phyloP scores from a whole-genome alignment of 2,329 filamentous ascomycete genomes.

The Berkeleyomyces rouxiae region DNA sequence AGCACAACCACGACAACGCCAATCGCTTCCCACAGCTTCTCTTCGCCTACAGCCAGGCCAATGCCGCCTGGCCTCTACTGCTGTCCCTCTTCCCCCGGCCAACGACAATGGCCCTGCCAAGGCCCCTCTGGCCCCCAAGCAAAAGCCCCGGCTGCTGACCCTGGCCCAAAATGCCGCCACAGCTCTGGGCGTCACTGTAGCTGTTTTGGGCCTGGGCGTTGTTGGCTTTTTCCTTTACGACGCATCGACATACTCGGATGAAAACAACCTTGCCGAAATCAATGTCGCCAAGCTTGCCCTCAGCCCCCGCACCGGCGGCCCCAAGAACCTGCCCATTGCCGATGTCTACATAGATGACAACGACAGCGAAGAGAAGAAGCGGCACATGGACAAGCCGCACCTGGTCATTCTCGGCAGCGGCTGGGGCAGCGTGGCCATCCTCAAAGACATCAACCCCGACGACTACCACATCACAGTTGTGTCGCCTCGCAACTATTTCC shows the following conservation, averaged over 20 bases:
- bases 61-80: slow-evolving; percentile 4
- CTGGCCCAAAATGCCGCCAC: slow-evolving; percentile 55
- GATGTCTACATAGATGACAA: slow-evolving; percentile 81
- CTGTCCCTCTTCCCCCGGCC: not conserved
- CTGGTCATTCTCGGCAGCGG: slow-evolving; percentile 86
- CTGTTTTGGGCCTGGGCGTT: slow-evolving; percentile 51
- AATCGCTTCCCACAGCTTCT: not conserved
- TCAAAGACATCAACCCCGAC: slow-evolving; percentile 78
- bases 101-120: not conserved
- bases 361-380: slow-evolving; percentile 52
- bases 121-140: slow-evolving; percentile 16
- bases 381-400: slow-evolving; percentile 73
- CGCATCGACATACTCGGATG: slow-evolving; percentile 71
- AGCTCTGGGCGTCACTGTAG: slow-evolving; percentile 57
- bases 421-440: slow-evolving; percentile 81
- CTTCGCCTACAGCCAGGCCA: not conserved
- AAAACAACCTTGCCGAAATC: slow-evolving; percentile 50
- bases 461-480: slow-evolving; percentile 95
- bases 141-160: slow-evolving; percentile 30
- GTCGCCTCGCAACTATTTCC: slow-evolving; percentile 87
- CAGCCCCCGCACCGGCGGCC: slow-evolving; percentile 65
- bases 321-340: slow-evolving; percentile 86
- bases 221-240: slow-evolving; percentile 88
- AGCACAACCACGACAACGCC: not conserved
- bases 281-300: slow-evolving; percentile 73